These are phyloP conservation scores for Arxiozyma bovina DNA, from an alignment of 1,139 yeast genomes.

Conservation along the genomic window DNA sequence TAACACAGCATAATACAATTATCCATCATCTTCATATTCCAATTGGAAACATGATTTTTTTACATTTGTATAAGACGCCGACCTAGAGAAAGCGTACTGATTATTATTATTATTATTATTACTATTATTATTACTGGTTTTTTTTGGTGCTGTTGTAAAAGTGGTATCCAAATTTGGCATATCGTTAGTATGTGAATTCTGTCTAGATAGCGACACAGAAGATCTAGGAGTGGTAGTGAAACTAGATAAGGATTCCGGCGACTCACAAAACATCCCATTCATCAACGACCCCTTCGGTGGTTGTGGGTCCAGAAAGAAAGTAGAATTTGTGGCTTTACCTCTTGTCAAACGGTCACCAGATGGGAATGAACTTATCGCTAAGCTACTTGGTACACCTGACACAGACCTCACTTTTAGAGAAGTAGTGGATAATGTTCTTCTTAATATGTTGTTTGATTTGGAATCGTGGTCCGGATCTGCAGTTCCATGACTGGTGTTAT, in stretches of 20 bases:
- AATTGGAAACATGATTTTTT: neutral
- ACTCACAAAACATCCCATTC: constrained; percentile 29
- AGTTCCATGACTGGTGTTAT: constrained; percentile 7
- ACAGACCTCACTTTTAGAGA: constrained; percentile 10
- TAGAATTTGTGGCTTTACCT: constrained; percentile 16
- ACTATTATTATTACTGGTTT: neutral
- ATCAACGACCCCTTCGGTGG: constrained; percentile 26
- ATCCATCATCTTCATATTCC: neutral
- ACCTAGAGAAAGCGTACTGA: neutral
- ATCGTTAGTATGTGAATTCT: constrained; percentile 8
- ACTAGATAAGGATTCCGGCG: constrained; percentile 26
- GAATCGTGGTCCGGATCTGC: constrained; percentile 6
- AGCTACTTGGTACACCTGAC: neutral
- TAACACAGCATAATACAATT: too few species aligned
- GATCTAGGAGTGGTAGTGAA: constrained; percentile 21
- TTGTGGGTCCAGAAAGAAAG: constrained; percentile 28
- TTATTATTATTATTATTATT: neutral
- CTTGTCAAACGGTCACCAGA: neutral
- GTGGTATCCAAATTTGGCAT: constrained; percentile 2
- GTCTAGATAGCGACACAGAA: constrained; percentile 21
- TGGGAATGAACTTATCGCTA: neutral
- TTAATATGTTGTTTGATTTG: constrained; percentile 20
- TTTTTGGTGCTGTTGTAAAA: neutral
- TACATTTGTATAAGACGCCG: neutral
- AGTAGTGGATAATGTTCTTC: constrained; percentile 27